Percentiles rank a stretch among this genome's conserved stretches.
Evolutionary conservation across 108 stramenopile species (phyloP).

Genomic region (Pseudonitzschia multiseries): DNA sequence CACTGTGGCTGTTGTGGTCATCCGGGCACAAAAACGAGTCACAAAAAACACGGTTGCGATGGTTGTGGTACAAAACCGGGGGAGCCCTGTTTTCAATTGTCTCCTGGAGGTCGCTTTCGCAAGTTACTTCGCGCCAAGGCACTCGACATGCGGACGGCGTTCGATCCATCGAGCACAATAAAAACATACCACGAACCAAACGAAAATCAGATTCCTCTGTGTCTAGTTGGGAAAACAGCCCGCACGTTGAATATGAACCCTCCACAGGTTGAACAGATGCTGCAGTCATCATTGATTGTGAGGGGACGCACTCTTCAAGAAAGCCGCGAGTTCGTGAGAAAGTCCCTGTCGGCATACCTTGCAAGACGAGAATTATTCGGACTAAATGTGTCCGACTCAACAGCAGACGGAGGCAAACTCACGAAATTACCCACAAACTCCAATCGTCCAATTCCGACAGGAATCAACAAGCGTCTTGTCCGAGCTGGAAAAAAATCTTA

Average conservation of each 20-base stretch:
- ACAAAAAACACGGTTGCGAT: conserved; percentile 72
- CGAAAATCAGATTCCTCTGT: conserved; percentile 54
- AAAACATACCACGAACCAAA: conserved; percentile 67
- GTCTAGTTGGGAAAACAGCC: conserved; percentile 29
- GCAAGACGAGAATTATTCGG: conserved; percentile 55
- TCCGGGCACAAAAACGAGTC: conserved; percentile 54
- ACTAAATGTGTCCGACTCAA: background rate
- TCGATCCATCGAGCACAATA: conserved; percentile 52
- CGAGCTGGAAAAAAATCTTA: conserved; percentile 44
- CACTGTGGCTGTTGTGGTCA: conserved; percentile 67
- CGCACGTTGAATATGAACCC: conserved; percentile 32
- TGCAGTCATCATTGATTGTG: conserved; percentile 48
- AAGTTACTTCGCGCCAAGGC: conserved; percentile 55
- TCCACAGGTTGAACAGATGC: conserved; percentile 41
- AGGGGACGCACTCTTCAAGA: conserved; percentile 50
- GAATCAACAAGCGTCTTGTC: conserved; percentile 44
- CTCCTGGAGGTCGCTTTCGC: conserved; percentile 55
- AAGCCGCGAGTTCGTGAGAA: conserved; percentile 54
- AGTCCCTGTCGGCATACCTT: conserved; percentile 51
- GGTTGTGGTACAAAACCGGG: conserved; percentile 75
- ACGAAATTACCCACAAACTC: conserved; percentile 6
- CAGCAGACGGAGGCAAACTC: background rate
- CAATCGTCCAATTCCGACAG: conserved; percentile 48
- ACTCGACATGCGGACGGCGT: conserved; percentile 37
- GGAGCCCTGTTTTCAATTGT: conserved; percentile 58